Evolutionary conservation across 768 basidiomycete species (phyloP).

Genomic region (Kwoniella botswanensis): DNA sequence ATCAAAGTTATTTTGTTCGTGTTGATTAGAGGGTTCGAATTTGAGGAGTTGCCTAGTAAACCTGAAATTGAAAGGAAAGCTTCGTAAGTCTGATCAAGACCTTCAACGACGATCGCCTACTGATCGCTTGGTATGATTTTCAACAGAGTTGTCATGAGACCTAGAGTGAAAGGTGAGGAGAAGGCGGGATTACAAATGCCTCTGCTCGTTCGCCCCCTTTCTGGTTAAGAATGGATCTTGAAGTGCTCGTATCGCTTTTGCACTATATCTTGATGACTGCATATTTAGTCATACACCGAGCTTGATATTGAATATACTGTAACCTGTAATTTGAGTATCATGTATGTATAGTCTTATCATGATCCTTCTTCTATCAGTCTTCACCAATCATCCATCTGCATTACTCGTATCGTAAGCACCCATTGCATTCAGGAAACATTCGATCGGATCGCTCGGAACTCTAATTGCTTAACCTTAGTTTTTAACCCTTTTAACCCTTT

Average conservation of each 20-base stretch:
- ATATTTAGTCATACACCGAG: not conserved
- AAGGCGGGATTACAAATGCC: conserved; percentile 57
- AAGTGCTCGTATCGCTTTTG: not conserved
- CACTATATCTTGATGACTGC: too few relatives aligned
- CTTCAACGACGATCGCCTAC: not conserved
- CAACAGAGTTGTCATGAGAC: conserved; percentile 51
- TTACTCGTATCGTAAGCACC: too few relatives aligned
- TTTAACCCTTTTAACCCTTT: not conserved
- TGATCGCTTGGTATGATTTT: not conserved
- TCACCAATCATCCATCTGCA: too few relatives aligned
- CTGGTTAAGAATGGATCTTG: not conserved
- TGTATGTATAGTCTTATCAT: not conserved
- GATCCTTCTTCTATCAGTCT: too few relatives aligned
- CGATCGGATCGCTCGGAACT: not conserved
- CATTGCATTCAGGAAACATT: not conserved
- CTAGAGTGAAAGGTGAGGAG: conserved; percentile 46
- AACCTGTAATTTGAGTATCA: not conserved
- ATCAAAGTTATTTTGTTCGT: conserved; percentile 58
- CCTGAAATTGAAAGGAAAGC: conserved; percentile 53
- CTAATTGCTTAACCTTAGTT: too few relatives aligned
- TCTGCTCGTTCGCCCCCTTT: conserved; percentile 43
- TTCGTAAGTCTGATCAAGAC: conserved; percentile 36
- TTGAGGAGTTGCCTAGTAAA: conserved; percentile 48
- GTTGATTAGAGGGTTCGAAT: conserved; percentile 53
- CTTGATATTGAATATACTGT: not conserved